Evolutionary conservation across 208 protist genomes (phyloP), one percentile per base, ranked within the genome.

Genomic region (Herpetomonas samuelpessoai): DNA sequence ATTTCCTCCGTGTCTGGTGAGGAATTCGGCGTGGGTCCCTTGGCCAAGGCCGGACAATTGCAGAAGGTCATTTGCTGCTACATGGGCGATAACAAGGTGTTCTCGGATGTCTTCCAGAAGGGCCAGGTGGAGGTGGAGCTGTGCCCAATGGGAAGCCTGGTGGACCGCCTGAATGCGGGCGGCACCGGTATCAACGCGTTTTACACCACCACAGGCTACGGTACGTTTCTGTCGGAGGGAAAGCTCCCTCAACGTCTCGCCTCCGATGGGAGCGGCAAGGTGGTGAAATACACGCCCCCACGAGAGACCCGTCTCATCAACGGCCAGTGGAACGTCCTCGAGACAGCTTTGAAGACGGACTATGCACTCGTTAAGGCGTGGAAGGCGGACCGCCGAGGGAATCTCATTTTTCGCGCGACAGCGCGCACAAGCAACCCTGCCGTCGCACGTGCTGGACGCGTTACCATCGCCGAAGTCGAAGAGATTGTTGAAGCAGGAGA

Each of bases 171-270:
- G 31, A 68, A 92, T 19, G 88, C 95, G 1, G 97, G 76, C 29
- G 97, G 96, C 50, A 95, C 97, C 0, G 97, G 97, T 49, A 91
- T 98, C 28, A 89, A 89, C 9, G 97, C 92, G 2, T 98, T 98
- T 62, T 98, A 95, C 85, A 98, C 96, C 1, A 71, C 83, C 0
- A 98, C 95, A 3, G 96, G 77, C 48, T 88, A 84, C 39, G 96
- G 96, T 25, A 98, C 97, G 3, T 65, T 66, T 3, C 66, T 93
- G n/a, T 54, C 91, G 49, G 52, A 84, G 39, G 88, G 84, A 26
- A 76, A 77, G 2, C 84, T 97, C 44, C 89, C 94, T 3, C 93
- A 96, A 35, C 97, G 92, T 57, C 97, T 92, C 65, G 78, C 79
- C 6, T 61, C 75, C 0, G 67, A 96, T 53, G 88, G 88, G 14